Evolutionary conservation across 768 basidiomycete species (phyloP), one percentile per base, ranked within the genome.

Genomic region (Terana coerulea): DNA sequence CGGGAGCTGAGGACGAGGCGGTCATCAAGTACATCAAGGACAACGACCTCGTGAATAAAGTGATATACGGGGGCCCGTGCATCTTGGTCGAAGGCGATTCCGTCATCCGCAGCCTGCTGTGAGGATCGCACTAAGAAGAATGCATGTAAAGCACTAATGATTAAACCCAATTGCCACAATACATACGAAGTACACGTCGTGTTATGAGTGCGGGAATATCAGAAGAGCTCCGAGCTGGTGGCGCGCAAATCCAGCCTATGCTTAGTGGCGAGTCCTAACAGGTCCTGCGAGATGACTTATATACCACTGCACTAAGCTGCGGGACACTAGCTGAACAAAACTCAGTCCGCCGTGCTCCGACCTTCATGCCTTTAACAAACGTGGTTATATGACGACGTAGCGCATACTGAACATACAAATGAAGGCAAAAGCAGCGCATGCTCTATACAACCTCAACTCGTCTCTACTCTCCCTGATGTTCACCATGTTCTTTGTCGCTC

Each of bases 21-120:
- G 90, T 93, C 36, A 68, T 74, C n/a, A 62, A 72, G 12, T 94
- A 78, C 59, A 81, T 94, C 63, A 75, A 78, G 35, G 77, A 82
- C 51, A 82, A 84, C 43, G 78, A 72, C 3, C 67, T 93, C 58
- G 69, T 72, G 29, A 81, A 82, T 59, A 76, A 76, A 53, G 86
- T 89, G 11, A 78, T 95, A 43, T 81, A 80, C 63, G 86, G 88
- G 22, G 93, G 93, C 4, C 85, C 88, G 10, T 97, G 93, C 64
- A 76, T 95, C 37, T 77, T 95, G 47, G 81, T 86, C 12, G 76
- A 85, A 52, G 93, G 92, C 2, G 90, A 90, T 58, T 72, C 69
- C 15, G 71, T 86, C 44, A 45, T 57, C 28, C 34, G 45, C n/a
- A 57, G 56, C 24, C 43, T 57, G n/a, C 24, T 51, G 43, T 55